phyloP scores from a whole-genome alignment of 2,329 filamentous ascomycete species.

The Calonectria honghensis region DNA sequence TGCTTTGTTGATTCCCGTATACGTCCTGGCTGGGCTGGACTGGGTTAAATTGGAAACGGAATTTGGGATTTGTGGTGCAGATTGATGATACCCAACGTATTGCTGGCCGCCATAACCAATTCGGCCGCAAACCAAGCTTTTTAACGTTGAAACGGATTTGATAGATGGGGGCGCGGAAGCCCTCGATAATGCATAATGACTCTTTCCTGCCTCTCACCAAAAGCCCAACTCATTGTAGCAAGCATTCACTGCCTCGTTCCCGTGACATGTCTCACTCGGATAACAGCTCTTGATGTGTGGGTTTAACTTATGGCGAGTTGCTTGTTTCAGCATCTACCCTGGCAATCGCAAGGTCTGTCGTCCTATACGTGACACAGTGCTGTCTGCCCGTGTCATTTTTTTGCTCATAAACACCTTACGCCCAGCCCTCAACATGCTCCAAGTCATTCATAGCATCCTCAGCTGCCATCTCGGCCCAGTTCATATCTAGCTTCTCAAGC shows the following conservation, averaged over 20 bases:
- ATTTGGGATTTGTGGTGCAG: slow-evolving; percentile 27
- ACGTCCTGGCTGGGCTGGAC: not conserved
- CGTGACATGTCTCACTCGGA: not conserved
- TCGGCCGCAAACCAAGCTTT: slow-evolving; percentile 35
- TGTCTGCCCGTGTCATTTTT: not conserved
- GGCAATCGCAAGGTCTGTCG: not conserved
- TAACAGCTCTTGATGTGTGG: no score
- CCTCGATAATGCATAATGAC: slow-evolving; percentile 49
- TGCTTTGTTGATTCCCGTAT: slow-evolving; percentile 4
- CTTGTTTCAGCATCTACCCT: not conserved
- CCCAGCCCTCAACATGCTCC: slow-evolving; percentile 58
- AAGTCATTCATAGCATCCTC: slow-evolving; percentile 60
- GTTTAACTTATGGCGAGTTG: not conserved
- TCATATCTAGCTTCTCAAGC: slow-evolving; percentile 81
- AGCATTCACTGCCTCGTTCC: not conserved
- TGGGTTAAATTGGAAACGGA: not conserved
- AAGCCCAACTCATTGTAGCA: not conserved
- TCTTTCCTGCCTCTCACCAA: not conserved
- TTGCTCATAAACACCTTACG: slow-evolving; percentile 28
- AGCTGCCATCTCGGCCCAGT: slow-evolving; percentile 65
- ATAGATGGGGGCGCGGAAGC: slow-evolving; percentile 36
- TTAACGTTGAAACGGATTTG: slow-evolving; percentile 26
- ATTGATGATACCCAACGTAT: slow-evolving; percentile 45
- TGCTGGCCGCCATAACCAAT: slow-evolving; percentile 34
- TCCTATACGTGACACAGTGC: not conserved